Conservation (phyloP, 768 basidiomycete species). For the Amanita fuliginea region DNA sequence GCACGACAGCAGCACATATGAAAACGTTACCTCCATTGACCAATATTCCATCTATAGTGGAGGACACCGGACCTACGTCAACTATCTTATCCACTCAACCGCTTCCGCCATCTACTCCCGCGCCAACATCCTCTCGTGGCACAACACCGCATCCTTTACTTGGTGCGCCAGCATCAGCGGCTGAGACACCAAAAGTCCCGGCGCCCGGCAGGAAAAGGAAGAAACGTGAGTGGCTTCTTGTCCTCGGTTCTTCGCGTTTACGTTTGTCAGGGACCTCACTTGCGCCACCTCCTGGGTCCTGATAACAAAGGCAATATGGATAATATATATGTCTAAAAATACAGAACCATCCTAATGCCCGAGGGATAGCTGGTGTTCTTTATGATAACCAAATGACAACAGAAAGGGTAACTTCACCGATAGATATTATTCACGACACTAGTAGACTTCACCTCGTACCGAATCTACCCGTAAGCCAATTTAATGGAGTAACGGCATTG, state of each 20-base stretch:
- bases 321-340: background rate
- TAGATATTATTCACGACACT: no score
- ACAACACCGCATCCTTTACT: conserved; percentile 7
- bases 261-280: conserved; percentile 23
- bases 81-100: conserved; percentile 20
- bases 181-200: background rate
- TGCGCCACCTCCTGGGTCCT: conserved; percentile 21
- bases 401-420: background rate
- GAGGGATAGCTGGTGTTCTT: background rate
- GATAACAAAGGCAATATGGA: conserved; percentile 1
- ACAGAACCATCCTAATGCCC: background rate
- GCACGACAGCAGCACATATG: conserved; percentile 50
- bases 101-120: conserved; percentile 30
- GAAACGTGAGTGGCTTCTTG: conserved; percentile 44
- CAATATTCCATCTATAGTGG: conserved; percentile 13
- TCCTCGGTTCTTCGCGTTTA: conserved; percentile 2
- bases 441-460: conserved; percentile 30
- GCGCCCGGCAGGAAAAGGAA: conserved; percentile 63
- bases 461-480: conserved; percentile 70
- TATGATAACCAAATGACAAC: background rate
- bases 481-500: conserved; percentile 59
- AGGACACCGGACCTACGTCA: conserved; percentile 19
- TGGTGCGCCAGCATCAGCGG: background rate
- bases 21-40: conserved; percentile 32
- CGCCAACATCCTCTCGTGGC: conserved; percentile 21